Evolutionary conservation across 305 asterid species (phyloP).

Genomic region (Fraxinus nigra): DNA sequence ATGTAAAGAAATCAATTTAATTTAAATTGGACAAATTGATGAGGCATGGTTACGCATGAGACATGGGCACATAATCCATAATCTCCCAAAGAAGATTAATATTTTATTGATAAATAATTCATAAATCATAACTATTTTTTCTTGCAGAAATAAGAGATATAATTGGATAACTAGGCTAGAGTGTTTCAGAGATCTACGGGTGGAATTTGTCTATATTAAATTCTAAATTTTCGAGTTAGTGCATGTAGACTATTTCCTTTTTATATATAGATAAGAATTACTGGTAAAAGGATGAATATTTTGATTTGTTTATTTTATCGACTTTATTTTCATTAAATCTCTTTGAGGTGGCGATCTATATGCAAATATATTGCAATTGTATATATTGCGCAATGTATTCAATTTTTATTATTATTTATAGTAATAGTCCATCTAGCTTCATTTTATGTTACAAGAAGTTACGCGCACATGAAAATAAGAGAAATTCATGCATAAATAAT

Average conservation of each 20-base stretch:
- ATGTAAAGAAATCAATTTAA: constrained; percentile 1
- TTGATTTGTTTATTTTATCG: background rate
- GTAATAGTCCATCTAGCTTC: background rate
- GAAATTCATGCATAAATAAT: background rate
- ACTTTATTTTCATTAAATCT: background rate
- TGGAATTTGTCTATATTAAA: background rate
- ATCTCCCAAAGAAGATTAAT: background rate
- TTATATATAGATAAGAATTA: background rate
- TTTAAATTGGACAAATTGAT: background rate
- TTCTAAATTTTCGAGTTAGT: background rate
- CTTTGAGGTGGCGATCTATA: background rate
- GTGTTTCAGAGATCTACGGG: background rate
- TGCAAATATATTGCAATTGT: background rate
- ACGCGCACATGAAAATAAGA: background rate
- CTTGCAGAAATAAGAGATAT: background rate
- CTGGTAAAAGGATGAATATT: background rate
- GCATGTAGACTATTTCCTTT: background rate
- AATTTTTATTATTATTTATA: background rate
- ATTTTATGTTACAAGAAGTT: background rate
- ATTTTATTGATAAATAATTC: background rate
- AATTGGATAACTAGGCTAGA: background rate
- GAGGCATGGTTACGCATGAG: background rate
- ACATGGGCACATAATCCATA: background rate
- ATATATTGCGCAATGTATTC: background rate
- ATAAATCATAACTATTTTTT: background rate